phyloP scores from a whole-genome alignment of 805 yeast genomes.

The Candida broadrunensis region DNA sequence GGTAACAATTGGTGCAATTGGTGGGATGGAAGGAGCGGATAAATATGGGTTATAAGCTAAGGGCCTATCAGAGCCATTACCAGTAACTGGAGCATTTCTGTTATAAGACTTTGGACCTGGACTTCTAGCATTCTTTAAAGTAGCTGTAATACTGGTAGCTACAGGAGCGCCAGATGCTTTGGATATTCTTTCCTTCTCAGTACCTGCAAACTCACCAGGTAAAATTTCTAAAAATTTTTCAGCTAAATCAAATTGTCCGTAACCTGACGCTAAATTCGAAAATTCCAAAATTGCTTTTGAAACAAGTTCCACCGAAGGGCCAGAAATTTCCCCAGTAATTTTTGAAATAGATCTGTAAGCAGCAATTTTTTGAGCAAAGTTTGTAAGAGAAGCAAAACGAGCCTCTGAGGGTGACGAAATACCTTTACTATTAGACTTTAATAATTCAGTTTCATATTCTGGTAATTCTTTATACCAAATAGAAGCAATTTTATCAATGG shows the following conservation, averaged over 20 bases:
- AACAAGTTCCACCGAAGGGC: slow-evolving; percentile 47
- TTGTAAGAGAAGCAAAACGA: slow-evolving; percentile 75
- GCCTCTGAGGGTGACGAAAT: slow-evolving; percentile 72
- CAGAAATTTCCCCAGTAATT: slow-evolving; percentile 29
- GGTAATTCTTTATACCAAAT: slow-evolving; percentile 81
- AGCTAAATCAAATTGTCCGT: slow-evolving; percentile 84
- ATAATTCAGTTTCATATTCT: slow-evolving; percentile 36
- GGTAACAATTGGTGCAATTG: slow-evolving; percentile 7
- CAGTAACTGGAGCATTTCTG: slow-evolving; percentile 14
- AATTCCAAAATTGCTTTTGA: slow-evolving; percentile 75
- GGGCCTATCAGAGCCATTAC: slow-evolving; percentile 10
- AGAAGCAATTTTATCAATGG: slow-evolving; percentile 71
- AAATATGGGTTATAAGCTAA: slow-evolving; percentile 12
- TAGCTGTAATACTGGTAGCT: slow-evolving; percentile 1
- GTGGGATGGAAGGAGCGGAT: slow-evolving; percentile 3
- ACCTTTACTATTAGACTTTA: slow-evolving; percentile 41
- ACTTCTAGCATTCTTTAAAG: slow-evolving; percentile 3
- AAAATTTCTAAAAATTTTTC: slow-evolving; percentile 62
- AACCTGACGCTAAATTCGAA: slow-evolving; percentile 72
- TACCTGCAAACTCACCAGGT: slow-evolving; percentile 69
- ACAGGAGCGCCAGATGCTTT: slow-evolving; percentile 51
- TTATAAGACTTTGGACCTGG: slow-evolving; percentile 12
- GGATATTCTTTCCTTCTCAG: slow-evolving; percentile 75
- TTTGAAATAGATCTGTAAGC: slow-evolving; percentile 59
- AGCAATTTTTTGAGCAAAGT: slow-evolving; percentile 79